Percentiles rank a stretch among this genome's conserved stretches.
These are phyloP conservation scores for Zymoseptoria ardabiliae DNA, from an alignment of 2,329 filamentous ascomycete species.

Conservation along the genomic window DNA sequence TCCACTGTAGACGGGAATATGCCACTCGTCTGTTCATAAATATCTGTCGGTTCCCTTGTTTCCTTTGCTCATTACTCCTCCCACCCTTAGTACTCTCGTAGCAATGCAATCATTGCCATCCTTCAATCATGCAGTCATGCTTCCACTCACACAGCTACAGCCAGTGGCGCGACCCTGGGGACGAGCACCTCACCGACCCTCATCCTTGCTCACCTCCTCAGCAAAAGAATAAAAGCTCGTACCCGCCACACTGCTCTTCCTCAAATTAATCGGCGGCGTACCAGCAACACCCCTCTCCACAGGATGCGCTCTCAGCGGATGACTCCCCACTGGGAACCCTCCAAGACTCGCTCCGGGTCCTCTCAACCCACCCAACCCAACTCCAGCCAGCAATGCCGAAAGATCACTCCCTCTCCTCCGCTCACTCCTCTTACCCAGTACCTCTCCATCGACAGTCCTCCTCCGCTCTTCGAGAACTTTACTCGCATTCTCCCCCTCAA, in stretches of 20 bases:
- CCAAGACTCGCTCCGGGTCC: neutral
- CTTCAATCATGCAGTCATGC: neutral
- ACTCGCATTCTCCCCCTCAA: neutral
- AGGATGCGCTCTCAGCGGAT: conserved; percentile 21
- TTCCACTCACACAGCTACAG: neutral
- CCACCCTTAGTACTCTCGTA: neutral
- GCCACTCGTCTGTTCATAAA: neutral
- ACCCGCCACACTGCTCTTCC: neutral
- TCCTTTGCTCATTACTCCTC: neutral
- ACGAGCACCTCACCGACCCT: neutral
- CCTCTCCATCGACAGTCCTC: neutral
- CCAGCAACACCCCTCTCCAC: conserved; percentile 2
- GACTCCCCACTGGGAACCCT: conserved; percentile 1
- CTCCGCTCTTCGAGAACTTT: neutral
- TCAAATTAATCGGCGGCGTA: neutral
- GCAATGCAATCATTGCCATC: neutral
- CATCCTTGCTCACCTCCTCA: neutral
- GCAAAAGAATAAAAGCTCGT: conserved; percentile 1
- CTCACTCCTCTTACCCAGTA: neutral
- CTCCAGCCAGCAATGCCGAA: neutral
- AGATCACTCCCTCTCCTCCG: neutral
- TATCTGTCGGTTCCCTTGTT: neutral
- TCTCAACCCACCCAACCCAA: neutral
- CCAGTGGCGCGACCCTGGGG: too few species aligned
- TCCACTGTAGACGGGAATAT: neutral